These are phyloP conservation scores for Xenosphaeropsis pyriputrescens DNA, from an alignment of 2,329 filamentous ascomycete genomes.

Conservation along the genomic window DNA sequence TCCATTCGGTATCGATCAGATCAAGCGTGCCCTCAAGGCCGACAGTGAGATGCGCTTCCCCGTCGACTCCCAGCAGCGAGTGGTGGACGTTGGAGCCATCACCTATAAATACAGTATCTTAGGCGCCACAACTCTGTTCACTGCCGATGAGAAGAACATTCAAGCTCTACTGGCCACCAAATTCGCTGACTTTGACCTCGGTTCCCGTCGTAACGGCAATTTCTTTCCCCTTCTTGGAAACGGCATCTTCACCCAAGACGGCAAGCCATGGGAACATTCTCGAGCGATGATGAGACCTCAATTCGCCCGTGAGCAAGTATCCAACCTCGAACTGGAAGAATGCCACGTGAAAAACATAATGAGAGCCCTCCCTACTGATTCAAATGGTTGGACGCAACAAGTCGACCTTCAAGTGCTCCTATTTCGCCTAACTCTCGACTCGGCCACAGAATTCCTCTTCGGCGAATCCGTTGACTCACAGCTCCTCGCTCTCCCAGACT, in stretches of 20 bases:
- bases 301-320: slow-evolving; percentile 38
- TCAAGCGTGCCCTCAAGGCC: slow-evolving; percentile 9
- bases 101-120: slow-evolving; percentile 12
- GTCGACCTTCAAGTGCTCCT: slow-evolving; percentile 51
- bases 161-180: slow-evolving; percentile 37
- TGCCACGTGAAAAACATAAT: slow-evolving; percentile 43
- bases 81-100: slow-evolving; percentile 16
- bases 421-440: slow-evolving; percentile 44
- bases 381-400: slow-evolving; percentile 26
- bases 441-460: slow-evolving; percentile 32
- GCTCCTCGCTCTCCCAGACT: slow-evolving; percentile 2
- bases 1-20: slow-evolving; percentile 13
- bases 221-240: slow-evolving; percentile 22
- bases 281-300: slow-evolving; percentile 35
- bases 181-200: slow-evolving; percentile 32
- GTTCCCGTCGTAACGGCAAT: slow-evolving; percentile 39
- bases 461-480: slow-evolving; percentile 34
- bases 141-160: slow-evolving; percentile 28
- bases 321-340: slow-evolving; percentile 59
- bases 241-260: slow-evolving; percentile 18
- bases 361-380: slow-evolving; percentile 40
- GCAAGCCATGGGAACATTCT: slow-evolving; percentile 14
- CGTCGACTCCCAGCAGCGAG: slow-evolving; percentile 15
- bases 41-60: slow-evolving; percentile 11
- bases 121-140: slow-evolving; percentile 8